Evolutionary conservation across 2,329 filamentous ascomycete species (phyloP), one percentile per base, ranked within the genome.

Genomic region (Penicillium hesseltinei): DNA sequence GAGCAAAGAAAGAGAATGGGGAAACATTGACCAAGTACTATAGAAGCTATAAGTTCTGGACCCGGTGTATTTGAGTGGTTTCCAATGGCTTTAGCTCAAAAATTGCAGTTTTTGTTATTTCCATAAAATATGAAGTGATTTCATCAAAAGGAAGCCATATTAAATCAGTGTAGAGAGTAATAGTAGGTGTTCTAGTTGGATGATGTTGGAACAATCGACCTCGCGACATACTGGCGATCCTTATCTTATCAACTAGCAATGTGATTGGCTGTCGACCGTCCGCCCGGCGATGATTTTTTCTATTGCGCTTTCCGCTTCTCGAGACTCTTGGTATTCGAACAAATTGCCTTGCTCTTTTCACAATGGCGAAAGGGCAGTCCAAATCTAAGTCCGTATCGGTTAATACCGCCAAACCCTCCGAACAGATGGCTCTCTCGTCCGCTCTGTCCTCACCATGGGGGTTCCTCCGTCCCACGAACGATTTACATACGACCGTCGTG

Each of bases 391-490:
- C 46, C 2, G 33, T 23, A 1, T n/a, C 40, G 39, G 39, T 2
- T 25, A 10, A 27, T 23, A 23, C 49, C 46, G 46, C 31, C 42
- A 13, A 55, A 46, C 39, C 40, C 31, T 31, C 53, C 11, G 27
- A 39, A 27, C 44, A 45, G 50, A 43, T 46, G 42, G 31, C 64
- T 31, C 61, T 72, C 15, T 60, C 64, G 9, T 63, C 66, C 9
- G 63, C 90, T 48, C 77, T 85, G 17, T 77, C 80, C 57, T 84
- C 85, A 58, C 88, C 90, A 13, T 87, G 92, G 70, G 73, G 77
- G 27, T 96, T 96, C 70, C 80, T 97, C n/a, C 87, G 88, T 62
- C 92, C 93, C 5, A 80, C 84, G 3, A 68, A 82, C 8, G 76
- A 84, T 23, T 80, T 96, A 33, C 85, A 91, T 45, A 82, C 83